A percentile compares a stretch with the other conserved stretches of the same genome.
These are phyloP conservation scores for Phytopythium mirpurense DNA, from an alignment of 352 stramenopile genomes.

Conservation along the genomic window DNA sequence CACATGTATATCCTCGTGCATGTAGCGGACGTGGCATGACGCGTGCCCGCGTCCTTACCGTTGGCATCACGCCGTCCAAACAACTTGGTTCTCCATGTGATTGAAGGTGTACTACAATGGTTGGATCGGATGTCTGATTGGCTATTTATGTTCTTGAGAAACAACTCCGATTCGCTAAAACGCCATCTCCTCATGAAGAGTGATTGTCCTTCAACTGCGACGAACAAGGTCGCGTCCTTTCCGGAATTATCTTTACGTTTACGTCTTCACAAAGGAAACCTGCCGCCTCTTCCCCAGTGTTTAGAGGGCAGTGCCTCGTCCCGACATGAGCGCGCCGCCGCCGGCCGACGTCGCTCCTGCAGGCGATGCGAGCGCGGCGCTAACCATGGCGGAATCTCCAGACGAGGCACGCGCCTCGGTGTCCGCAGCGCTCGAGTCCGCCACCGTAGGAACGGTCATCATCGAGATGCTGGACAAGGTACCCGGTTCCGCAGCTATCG, in stretches of 20 bases:
- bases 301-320: too few relatives aligned
- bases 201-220: constrained; percentile 6
- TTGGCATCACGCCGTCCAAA: too few relatives aligned
- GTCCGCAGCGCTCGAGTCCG: neutral
- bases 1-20: too few relatives aligned
- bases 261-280: neutral
- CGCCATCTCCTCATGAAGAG: neutral
- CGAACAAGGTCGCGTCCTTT: neutral
- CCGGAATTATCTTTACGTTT: neutral
- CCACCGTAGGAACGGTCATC: neutral
- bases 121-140: neutral
- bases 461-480: neutral
- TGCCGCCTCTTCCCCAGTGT: too few relatives aligned
- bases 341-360: neutral
- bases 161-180: constrained; percentile 3
- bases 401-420: neutral
- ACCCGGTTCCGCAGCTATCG: neutral
- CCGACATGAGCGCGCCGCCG: neutral
- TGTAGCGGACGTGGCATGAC: too few relatives aligned
- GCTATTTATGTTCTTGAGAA: neutral
- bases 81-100: too few relatives aligned
- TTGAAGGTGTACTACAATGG: too few relatives aligned
- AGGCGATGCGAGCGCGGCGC: neutral
- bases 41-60: too few relatives aligned
- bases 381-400: neutral